These are phyloP conservation scores for Globisporangium barbulae DNA, from an alignment of 352 stramenopile genomes.

Conservation along the genomic window DNA sequence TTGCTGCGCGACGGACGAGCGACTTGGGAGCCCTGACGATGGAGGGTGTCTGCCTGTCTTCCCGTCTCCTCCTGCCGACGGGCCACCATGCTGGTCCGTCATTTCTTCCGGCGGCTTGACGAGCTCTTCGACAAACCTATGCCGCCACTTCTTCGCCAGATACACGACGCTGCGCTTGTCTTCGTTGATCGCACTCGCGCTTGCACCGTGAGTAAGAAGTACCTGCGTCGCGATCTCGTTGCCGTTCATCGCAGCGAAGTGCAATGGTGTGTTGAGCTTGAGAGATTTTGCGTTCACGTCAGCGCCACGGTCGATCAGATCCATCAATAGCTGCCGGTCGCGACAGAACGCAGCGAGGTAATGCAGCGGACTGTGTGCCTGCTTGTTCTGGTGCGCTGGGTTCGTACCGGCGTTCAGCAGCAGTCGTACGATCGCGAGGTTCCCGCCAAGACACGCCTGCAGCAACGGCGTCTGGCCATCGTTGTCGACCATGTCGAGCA, in stretches of 20 bases:
- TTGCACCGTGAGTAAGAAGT: constrained; percentile 56
- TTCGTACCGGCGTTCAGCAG: constrained; percentile 51
- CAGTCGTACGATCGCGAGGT: constrained; percentile 44
- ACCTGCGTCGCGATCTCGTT: constrained; percentile 64
- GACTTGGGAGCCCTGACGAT: neutral
- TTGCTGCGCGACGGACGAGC: constrained; percentile 1
- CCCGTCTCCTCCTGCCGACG: neutral
- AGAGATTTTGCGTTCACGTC: constrained; percentile 70
- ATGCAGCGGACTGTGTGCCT: constrained; percentile 59
- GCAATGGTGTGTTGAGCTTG: constrained; percentile 71
- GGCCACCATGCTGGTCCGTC: neutral
- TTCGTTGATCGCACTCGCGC: constrained; percentile 63
- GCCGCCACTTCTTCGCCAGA: constrained; percentile 70
- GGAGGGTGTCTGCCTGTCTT: neutral
- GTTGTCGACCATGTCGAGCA: constrained; percentile 57
- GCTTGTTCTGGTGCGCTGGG: constrained; percentile 62
- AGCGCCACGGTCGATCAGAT: constrained; percentile 44
- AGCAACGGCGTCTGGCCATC: constrained; percentile 59
- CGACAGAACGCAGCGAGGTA: constrained; percentile 65
- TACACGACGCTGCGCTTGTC: constrained; percentile 76
- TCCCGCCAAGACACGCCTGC: constrained; percentile 50
- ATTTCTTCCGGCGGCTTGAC: constrained; percentile 44
- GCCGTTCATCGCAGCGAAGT: constrained; percentile 77
- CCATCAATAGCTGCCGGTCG: constrained; percentile 38
- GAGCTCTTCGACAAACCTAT: constrained; percentile 52